Conservation (phyloP, 2,329 filamentous ascomycete species). For the Aspergillus piperis region DNA sequence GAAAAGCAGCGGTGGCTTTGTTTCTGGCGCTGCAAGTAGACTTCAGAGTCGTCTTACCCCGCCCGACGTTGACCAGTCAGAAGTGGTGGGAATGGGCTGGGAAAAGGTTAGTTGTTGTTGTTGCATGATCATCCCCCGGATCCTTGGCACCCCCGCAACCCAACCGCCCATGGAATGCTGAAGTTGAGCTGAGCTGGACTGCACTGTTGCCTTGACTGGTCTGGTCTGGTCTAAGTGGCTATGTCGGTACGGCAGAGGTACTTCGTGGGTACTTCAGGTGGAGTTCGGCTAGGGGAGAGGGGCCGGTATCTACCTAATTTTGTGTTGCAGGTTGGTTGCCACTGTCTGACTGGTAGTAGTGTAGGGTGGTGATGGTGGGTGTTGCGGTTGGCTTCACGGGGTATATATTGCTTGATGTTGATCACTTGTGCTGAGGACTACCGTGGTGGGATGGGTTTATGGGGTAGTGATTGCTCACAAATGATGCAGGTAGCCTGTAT, state of each 20-base stretch:
- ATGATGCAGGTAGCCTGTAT: too few relatives aligned
- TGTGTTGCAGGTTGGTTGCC: too few relatives aligned
- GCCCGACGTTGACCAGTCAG: conserved; percentile 5
- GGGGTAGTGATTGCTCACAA: too few relatives aligned
- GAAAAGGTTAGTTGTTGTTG: background rate
- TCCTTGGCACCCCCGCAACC: conserved; percentile 14
- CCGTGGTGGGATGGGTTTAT: too few relatives aligned
- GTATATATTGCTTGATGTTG: background rate
- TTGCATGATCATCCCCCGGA: conserved; percentile 13
- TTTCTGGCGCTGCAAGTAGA: conserved; percentile 2
- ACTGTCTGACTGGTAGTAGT: too few relatives aligned
- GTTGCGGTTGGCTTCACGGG: too few relatives aligned
- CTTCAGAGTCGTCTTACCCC: conserved; percentile 8
- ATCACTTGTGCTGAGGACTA: background rate
- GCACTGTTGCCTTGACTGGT: background rate
- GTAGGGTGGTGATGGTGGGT: too few relatives aligned
- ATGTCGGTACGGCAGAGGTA: too few relatives aligned
- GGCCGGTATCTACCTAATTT: too few relatives aligned
- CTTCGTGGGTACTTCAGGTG: background rate
- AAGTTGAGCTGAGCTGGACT: background rate
- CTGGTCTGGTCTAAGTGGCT: too few relatives aligned
- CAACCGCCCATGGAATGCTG: background rate
- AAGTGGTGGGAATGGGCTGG: too few relatives aligned
- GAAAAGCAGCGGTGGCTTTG: background rate
- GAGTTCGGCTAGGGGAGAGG: too few relatives aligned